These are phyloP conservation scores for Cinchona pubescens DNA, from an alignment of 257 asterid genomes.

Conservation along the genomic window DNA sequence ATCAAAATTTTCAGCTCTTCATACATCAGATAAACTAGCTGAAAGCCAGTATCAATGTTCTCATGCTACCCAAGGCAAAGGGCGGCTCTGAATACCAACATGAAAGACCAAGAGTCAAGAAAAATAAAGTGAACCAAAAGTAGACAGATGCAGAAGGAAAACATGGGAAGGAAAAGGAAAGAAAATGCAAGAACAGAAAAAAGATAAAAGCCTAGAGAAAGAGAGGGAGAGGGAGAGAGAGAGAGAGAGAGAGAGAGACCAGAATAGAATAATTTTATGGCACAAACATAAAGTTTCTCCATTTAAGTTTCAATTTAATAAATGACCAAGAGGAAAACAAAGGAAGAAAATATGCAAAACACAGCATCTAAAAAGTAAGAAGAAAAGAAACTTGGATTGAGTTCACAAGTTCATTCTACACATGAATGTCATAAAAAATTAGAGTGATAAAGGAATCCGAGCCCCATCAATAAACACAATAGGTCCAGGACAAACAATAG, in stretches of 20 bases:
- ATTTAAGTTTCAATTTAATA: too few relatives aligned
- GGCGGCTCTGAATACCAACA: not conserved
- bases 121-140: not conserved
- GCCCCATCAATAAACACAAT: not conserved
- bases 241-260: not conserved
- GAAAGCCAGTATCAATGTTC: not conserved
- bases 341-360: too few relatives aligned
- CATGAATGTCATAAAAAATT: too few relatives aligned
- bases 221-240: not conserved
- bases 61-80: not conserved
- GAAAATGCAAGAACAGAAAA: not conserved
- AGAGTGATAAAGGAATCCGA: not conserved
- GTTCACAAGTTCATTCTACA: too few relatives aligned
- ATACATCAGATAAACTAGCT: not conserved
- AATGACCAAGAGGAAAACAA: too few relatives aligned
- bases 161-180: not conserved
- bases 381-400: not conserved
- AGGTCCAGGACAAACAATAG: not conserved
- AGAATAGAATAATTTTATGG: too few relatives aligned
- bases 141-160: not conserved
- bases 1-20: not conserved
- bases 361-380: not conserved
- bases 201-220: not conserved
- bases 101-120: not conserved
- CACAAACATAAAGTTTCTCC: too few relatives aligned